Evolutionary conservation across 805 yeast species (phyloP).

Genomic region (Metschnikowia cubensis): DNA sequence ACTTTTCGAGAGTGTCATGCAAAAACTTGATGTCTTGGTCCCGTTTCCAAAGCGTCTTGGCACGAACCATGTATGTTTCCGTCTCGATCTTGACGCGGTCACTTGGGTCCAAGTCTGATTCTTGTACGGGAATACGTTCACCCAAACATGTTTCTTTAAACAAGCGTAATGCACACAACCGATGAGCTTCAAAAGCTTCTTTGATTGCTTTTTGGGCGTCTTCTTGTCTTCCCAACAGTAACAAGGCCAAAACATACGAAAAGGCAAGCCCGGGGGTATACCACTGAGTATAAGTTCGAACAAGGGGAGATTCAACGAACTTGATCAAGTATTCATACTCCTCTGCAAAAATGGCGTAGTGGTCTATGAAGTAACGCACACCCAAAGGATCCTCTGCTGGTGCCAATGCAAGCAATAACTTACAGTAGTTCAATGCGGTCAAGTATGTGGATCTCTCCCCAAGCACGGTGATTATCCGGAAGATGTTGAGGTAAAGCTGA

Average conservation of each 20-base stretch:
- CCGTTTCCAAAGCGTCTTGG: conserved; percentile 53
- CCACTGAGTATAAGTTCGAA: conserved; percentile 60
- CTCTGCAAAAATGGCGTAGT: conserved; percentile 62
- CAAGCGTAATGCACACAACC: conserved; percentile 52
- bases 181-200: conserved; percentile 52
- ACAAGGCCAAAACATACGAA: conserved; percentile 61
- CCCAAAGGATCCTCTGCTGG: conserved; percentile 86
- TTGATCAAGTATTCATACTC: conserved; percentile 61
- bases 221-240: conserved; percentile 36
- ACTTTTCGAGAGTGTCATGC: conserved; percentile 34
- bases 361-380: conserved; percentile 77
- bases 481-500: conserved; percentile 68
- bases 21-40: conserved; percentile 45
- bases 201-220: conserved; percentile 47
- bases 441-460: conserved; percentile 73
- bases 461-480: conserved; percentile 64
- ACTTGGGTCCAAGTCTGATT: conserved; percentile 16
- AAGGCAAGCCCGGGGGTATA: conserved; percentile 67
- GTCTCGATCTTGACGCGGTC: conserved; percentile 37
- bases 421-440: conserved; percentile 76
- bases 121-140: conserved; percentile 2
- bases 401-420: conserved; percentile 60
- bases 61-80: conserved; percentile 58
- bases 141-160: conserved; percentile 45
- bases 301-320: conserved; percentile 53